These are phyloP conservation scores for Thymus mandschuricus DNA, from an alignment of 257 asterid genomes.

Conservation along the genomic window DNA sequence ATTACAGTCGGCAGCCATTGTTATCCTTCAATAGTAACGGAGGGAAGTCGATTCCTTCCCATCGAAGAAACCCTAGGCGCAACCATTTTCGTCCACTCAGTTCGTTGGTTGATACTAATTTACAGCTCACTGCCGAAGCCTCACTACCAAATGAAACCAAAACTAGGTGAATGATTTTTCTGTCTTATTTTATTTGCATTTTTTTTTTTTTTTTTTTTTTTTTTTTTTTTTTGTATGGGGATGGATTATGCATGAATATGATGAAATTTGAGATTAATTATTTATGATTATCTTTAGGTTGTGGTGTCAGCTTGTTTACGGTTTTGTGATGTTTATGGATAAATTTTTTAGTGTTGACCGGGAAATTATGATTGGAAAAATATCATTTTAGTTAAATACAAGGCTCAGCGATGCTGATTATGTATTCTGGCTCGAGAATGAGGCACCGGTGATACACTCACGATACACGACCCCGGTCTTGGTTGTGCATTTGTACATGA, in stretches of 20 bases:
- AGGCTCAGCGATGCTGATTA: too few species aligned
- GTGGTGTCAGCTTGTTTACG: conserved; percentile 7
- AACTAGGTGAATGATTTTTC: conserved; percentile 48
- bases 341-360: not conserved
- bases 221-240: not conserved
- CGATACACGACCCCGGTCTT: too few species aligned
- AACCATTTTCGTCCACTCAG: conserved; percentile 32
- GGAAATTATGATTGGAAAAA: too few species aligned
- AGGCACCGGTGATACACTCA: too few species aligned
- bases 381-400: too few species aligned
- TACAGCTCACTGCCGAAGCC: conserved; percentile 26
- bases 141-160: conserved; percentile 38
- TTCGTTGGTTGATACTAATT: conserved; percentile 46
- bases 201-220: not conserved
- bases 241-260: not conserved
- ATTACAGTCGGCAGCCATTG: conserved; percentile 20
- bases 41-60: conserved; percentile 28
- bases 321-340: not conserved
- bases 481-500: too few species aligned
- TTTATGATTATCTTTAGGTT: not conserved
- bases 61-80: conserved; percentile 23
- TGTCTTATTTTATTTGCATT: not conserved
- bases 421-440: too few species aligned
- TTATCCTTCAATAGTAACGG: conserved; percentile 25
- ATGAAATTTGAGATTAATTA: not conserved